A percentile compares a stretch with the other conserved stretches of the same genome.
phyloP scores from a whole-genome alignment of 805 yeast species.

The Wickerhamiella australiensis region DNA sequence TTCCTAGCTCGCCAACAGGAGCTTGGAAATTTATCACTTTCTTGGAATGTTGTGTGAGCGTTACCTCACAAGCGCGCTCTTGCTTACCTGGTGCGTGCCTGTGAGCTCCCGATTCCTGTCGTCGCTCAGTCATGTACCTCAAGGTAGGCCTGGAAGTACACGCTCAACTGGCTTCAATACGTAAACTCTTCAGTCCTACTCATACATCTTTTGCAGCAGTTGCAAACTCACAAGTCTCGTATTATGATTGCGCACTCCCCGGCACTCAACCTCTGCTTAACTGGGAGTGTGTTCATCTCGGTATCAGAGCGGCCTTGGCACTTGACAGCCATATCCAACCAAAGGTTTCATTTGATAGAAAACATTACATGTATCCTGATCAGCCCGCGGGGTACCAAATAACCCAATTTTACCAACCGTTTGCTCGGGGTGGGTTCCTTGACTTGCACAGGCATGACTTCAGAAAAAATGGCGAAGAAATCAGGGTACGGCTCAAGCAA shows the following conservation, averaged over 20 bases:
- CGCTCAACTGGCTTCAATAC: conserved; percentile 64
- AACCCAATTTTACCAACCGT: conserved; percentile 76
- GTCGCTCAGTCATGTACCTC: conserved; percentile 26
- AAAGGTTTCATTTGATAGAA: conserved; percentile 69
- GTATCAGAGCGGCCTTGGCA: conserved; percentile 62
- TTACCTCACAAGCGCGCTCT: too few species aligned
- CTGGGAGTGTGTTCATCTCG: conserved; percentile 56
- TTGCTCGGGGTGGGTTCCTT: conserved; percentile 57
- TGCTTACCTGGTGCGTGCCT: too few species aligned
- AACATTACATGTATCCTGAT: conserved; percentile 92
- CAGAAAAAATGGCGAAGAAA: conserved; percentile 27
- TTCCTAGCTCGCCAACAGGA: too few species aligned
- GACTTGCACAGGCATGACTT: conserved; percentile 43
- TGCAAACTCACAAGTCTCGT: conserved; percentile 64
- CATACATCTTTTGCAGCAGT: conserved; percentile 28
- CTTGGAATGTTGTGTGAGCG: too few species aligned
- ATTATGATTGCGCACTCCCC: conserved; percentile 76
- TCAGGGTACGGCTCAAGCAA: conserved; percentile 55
- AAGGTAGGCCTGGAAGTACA: conserved; percentile 91
- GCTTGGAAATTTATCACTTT: too few species aligned
- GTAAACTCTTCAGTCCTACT: conserved; percentile 60
- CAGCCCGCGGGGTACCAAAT: conserved; percentile 95
- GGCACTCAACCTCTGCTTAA: conserved; percentile 84
- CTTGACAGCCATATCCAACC: conserved; percentile 46
- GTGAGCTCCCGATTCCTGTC: neutral